Evolutionary conservation across 495 filamentous ascomycete species (phyloP), one percentile per base, ranked within the genome.

Genomic region (Neurospora tetrasperma): DNA sequence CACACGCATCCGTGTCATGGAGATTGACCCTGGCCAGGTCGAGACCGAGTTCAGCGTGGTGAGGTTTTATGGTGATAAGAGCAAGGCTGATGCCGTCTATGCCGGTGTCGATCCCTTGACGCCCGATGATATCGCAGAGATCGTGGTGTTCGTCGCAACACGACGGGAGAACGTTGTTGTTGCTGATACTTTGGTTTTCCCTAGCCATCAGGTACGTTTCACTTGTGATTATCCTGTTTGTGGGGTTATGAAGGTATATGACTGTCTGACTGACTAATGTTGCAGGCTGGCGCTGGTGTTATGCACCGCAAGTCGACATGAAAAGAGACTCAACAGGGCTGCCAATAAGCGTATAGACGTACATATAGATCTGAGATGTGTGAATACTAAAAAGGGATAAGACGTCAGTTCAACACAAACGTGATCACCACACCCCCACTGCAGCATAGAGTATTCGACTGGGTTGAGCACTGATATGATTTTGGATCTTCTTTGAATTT

Each of bases 31-130:
- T 8, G 96, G 96, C 48, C 96, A 98, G 83, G 96, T 99, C 69
- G 94, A 98, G 87, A 99, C 96, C 23, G 94, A 99, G 82, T 99
- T 99, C 83, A 96, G 93, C 2, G 85, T 98, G 44, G 94, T 99
- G 59, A 88, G 96, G 66, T 99, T 96, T 79, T 89, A 93, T 73
- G 96, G 96, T 12, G 96, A 99, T 80, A 95, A 96, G 85, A 78
- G 85, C 38, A 98, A 97, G 86, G 96, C 96, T n/a, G 92, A 97
- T 85, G 92, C 93, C 35, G 94, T 98, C 73, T 99, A 99, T 83
- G 89, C 90, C 92, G 94, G 85, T 84, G 91, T 87, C 74, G 94
- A 98, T 69, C 96, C 96, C n/a, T 84, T 99, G 73, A 97, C 94
- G 4, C 93, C 94, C 0, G 94, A 96, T 42, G 96, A 99, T 78